Conservation (phyloP, 179 eudicot species). For the Beta corolliflora region DNA sequence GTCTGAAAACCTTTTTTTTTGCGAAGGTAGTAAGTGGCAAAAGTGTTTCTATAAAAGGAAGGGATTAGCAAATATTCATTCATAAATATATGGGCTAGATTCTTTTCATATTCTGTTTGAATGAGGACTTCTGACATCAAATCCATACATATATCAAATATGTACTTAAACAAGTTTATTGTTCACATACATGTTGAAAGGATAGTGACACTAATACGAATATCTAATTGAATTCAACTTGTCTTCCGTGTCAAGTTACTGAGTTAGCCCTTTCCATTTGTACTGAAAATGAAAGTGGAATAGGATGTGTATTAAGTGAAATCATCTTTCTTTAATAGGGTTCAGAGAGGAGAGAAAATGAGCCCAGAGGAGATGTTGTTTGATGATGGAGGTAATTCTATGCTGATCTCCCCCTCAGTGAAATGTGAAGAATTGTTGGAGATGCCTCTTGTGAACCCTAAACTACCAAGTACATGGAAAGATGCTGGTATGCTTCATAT, state of each 20-base stretch:
- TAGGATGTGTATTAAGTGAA: constrained; percentile 15
- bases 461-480: constrained; percentile 7
- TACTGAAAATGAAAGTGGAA: not conserved
- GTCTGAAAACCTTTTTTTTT: no score
- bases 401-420: constrained; percentile 30
- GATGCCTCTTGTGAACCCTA: not conserved
- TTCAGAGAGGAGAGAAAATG: constrained; percentile 27
- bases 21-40: no score
- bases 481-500: not conserved
- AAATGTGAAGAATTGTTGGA: not conserved
- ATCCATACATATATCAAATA: not conserved
- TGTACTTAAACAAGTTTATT: no score
- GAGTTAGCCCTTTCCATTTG: not conserved
- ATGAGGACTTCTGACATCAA: not conserved
- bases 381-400: constrained; percentile 30
- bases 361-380: constrained; percentile 23
- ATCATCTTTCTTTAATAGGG: constrained; percentile 14
- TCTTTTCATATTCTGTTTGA: not conserved
- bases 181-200: not conserved
- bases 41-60: no score
- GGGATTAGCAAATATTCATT: no score
- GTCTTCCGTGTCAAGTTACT: not conserved
- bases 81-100: not conserved
- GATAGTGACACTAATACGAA: no score
- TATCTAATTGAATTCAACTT: not conserved